These are phyloP conservation scores for Stagonosporopsis cucurbitacearum DNA, from an alignment of 2,329 filamentous ascomycete genomes.

Conservation along the genomic window DNA sequence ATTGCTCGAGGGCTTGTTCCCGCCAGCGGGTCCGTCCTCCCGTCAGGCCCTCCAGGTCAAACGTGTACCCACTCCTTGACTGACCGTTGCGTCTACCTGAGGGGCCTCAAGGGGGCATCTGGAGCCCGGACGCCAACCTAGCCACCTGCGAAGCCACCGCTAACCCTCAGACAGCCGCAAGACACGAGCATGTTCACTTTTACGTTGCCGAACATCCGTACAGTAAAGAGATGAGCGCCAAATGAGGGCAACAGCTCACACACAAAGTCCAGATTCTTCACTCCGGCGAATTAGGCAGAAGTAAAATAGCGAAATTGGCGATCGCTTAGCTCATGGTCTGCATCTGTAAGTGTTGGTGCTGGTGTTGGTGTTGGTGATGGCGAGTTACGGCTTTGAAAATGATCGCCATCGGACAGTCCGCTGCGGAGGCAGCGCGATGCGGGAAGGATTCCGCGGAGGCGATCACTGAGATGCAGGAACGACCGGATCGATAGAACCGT, in stretches of 20 bases:
- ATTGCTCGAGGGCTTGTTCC: not conserved
- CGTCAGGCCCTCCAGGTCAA: constrained; percentile 6
- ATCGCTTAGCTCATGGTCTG: not conserved
- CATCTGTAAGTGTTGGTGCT: not conserved
- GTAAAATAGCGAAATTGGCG: not conserved
- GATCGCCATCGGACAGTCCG: not conserved
- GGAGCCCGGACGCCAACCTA: not conserved
- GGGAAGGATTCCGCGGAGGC: constrained; percentile 9
- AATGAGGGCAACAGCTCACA: not conserved
- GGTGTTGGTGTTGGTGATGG: not conserved
- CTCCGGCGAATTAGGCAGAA: not conserved
- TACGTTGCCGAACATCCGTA: constrained; percentile 5
- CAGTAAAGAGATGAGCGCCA: not conserved
- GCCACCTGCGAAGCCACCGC: constrained; percentile 7
- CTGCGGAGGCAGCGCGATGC: not conserved
- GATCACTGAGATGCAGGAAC: constrained; percentile 5
- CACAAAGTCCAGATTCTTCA: not conserved
- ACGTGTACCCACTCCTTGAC: constrained; percentile 10
- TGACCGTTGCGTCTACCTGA: constrained; percentile 10
- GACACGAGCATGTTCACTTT: not conserved
- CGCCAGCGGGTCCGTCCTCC: constrained; percentile 17
- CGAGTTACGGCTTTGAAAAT: not conserved
- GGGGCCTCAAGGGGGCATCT: not conserved
- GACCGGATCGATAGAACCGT: constrained; percentile 5
- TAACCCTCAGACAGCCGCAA: not conserved